A percentile compares a stretch with the other conserved stretches of the same genome.
phyloP scores from a whole-genome alignment of 164 flowering plant genomes.

The Aristolochia contorta region DNA sequence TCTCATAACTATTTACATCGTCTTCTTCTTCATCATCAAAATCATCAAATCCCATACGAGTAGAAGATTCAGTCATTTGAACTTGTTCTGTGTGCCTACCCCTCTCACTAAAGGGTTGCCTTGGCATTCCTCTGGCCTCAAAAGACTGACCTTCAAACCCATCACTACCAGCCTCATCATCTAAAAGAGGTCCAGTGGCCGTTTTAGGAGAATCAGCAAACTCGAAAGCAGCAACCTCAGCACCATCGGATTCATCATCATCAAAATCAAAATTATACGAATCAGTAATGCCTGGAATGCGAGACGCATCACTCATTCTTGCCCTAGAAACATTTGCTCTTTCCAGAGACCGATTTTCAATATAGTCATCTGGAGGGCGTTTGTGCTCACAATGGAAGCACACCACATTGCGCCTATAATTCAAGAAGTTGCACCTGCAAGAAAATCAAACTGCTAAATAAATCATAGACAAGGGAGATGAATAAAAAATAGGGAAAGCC shows the following conservation, averaged over 20 bases:
- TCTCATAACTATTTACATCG: constrained; percentile 75
- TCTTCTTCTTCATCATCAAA: constrained; percentile 86
- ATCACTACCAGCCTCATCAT: constrained; percentile 12
- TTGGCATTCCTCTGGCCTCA: constrained; percentile 15
- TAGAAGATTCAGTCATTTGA: constrained; percentile 10
- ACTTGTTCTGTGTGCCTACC: constrained; percentile 23
- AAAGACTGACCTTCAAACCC: constrained; percentile 24
- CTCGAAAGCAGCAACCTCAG: constrained; percentile 98
- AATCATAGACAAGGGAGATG: neutral
- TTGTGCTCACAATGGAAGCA: constrained; percentile 96
- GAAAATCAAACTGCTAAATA: neutral
- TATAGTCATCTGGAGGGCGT: constrained; percentile 73
- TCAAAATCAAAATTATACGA: constrained; percentile 98
- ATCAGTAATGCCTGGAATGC: constrained; percentile 43
- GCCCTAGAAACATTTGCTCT: constrained; percentile 30
- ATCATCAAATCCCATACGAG: constrained; percentile 71
- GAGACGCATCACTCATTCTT: constrained; percentile 34
- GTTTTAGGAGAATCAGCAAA: constrained; percentile 67
- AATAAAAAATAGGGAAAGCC: neutral
- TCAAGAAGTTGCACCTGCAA: constrained; percentile 92
- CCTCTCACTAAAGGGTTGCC: constrained; percentile 12
- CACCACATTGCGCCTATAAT: constrained; percentile 82
- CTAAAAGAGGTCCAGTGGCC: constrained; percentile 27
- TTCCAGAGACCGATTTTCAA: constrained; percentile 45
- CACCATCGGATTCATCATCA: constrained; percentile 97